Evolutionary conservation across 371 early-diverging fungal species (phyloP), one percentile per base, ranked within the genome.

Genomic region (Massospora cicadina): DNA sequence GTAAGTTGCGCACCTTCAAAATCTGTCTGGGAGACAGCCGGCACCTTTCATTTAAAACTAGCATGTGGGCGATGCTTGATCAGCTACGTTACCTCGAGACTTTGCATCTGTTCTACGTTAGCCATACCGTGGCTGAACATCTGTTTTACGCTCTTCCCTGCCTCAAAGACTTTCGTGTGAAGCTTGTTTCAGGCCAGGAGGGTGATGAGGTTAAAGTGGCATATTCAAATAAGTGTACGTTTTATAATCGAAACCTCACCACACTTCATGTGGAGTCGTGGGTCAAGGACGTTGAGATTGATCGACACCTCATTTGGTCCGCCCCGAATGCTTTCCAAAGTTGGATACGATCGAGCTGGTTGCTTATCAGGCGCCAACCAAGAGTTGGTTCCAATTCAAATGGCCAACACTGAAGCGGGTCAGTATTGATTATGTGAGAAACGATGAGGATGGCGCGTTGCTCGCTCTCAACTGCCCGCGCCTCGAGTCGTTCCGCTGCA

Each of bases 211-310:
- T 43, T 5, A 5, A 43, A 17, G 43, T 43, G 43, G 43, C 43
- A 17, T 5, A 5, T 43, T 5, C 43, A 10, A 17, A 10, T 5
- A 43, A 43, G 43, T 17, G 43, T 17, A 10, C 43, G 10, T 43
- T 43, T 17, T 43, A 43, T 17, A 57, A 57, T 57, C 58, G 12
- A 17, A 10, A 57, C 28, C n/a, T 57, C 7, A n/a, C 58, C n/a
- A 25, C 58, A 13, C 58, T 57, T 57, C 58, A 57, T n/a, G 23
- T 57, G 28, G 58, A 57, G 28, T 57, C 58, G 23, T 57, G 58
- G 58, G 58, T 27, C 28, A 57, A 57, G 28, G n/a, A 57, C 28
- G 26, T 57, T 3, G 58, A 57, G 23, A 27, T 57, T 57, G 58
- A 57, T 57, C 28, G 25, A 10, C 23, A 57, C 13, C 28, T 57